Conservation (phyloP, 768 basidiomycete genomes). For the Tylopilus felleus region DNA sequence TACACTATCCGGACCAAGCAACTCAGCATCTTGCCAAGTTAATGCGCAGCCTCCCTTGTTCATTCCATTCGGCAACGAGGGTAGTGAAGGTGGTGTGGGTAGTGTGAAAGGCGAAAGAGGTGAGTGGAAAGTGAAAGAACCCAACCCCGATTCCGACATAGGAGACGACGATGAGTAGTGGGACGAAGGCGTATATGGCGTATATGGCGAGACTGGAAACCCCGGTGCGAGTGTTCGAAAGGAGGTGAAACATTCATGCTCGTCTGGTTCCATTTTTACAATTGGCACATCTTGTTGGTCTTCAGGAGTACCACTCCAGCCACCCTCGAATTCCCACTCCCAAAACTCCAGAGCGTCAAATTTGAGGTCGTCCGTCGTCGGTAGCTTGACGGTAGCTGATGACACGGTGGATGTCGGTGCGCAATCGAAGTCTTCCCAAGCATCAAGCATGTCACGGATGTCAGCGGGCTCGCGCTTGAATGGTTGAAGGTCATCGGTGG, state of each 20-base stretch:
- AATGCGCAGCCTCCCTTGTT: constrained; percentile 23
- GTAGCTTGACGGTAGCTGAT: constrained; percentile 30
- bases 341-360: constrained; percentile 41
- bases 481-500: constrained; percentile 27
- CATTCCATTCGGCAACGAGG: constrained; percentile 9
- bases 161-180: constrained; percentile 18
- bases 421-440: constrained; percentile 64
- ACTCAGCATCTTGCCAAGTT: constrained; percentile 43
- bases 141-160: constrained; percentile 14
- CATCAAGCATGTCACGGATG: constrained; percentile 61
- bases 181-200: constrained; percentile 20
- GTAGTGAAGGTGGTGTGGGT: constrained; percentile 5
- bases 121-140: constrained; percentile 13
- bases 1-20: constrained; percentile 45
- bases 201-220: constrained; percentile 17
- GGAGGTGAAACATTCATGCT: constrained; percentile 28
- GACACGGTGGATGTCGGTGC: constrained; percentile 24
- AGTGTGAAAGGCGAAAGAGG: constrained; percentile 14
- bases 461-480: constrained; percentile 62
- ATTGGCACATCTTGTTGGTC: constrained; percentile 23
- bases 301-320: constrained; percentile 20
- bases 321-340: constrained; percentile 35
- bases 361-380: constrained; percentile 37
- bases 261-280: constrained; percentile 43
- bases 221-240: constrained; percentile 2